Conservation (phyloP, 1,284 basidiomycete species). For the Ganoderma lingzhi region DNA sequence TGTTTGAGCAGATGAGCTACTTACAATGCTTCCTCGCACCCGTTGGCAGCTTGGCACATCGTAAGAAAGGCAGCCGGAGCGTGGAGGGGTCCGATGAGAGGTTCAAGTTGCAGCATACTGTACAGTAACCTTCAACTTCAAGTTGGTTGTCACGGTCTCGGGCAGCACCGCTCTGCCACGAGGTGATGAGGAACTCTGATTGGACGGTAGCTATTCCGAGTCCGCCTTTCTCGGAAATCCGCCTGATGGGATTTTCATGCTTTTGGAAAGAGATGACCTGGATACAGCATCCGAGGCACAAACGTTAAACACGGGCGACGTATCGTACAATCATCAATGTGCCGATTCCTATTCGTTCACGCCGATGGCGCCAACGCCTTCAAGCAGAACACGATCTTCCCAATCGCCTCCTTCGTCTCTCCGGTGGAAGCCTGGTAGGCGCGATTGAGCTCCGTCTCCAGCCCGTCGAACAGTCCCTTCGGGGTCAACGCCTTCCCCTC, state of each 20-base stretch:
- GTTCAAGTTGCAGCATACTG: too few species aligned
- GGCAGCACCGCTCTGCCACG: too few species aligned
- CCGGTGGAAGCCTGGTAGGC: not conserved
- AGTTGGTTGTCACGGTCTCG: too few species aligned
- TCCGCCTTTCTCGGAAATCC: too few species aligned
- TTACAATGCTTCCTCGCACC: not conserved
- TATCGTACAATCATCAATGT: not conserved
- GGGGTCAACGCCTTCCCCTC: not conserved
- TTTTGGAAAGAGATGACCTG: not conserved
- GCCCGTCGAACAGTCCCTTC: not conserved
- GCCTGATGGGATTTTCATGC: not conserved
- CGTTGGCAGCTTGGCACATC: not conserved
- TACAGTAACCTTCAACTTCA: not conserved
- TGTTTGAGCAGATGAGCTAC: not conserved
- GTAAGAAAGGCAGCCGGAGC: not conserved
- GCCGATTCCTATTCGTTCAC: not conserved
- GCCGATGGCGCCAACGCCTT: not conserved
- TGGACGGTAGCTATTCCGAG: too few species aligned
- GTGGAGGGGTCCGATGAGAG: not conserved
- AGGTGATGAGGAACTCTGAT: too few species aligned
- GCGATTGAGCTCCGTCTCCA: slow-evolving; percentile 8
- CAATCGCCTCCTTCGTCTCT: slow-evolving; percentile 6
- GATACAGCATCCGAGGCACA: too few species aligned
- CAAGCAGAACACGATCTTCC: slow-evolving; percentile 14
- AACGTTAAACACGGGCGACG: not conserved